Conservation (phyloP, 2,329 filamentous ascomycete species). For the Aspergillus sp. region DNA sequence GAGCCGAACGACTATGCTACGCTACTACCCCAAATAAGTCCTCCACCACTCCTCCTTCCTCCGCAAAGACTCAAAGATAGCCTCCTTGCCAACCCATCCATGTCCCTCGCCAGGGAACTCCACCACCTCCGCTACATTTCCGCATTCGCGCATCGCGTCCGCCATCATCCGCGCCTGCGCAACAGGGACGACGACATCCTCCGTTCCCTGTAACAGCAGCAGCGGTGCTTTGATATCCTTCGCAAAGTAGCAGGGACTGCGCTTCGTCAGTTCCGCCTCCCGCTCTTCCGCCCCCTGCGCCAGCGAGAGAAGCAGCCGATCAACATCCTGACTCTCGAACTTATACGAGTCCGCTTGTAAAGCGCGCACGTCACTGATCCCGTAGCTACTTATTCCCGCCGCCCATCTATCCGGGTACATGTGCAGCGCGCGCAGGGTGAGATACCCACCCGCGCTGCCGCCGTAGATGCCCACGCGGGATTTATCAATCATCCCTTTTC, state of each 20-base stretch:
- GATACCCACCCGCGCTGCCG: slow-evolving; percentile 49
- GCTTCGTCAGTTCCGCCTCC: slow-evolving; percentile 36
- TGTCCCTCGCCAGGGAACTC: slow-evolving; percentile 48
- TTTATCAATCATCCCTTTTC: slow-evolving; percentile 30
- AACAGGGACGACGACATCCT: slow-evolving; percentile 54
- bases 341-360: slow-evolving; percentile 48
- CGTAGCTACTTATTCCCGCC: slow-evolving; percentile 45
- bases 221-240: slow-evolving; percentile 46
- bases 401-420: slow-evolving; percentile 44
- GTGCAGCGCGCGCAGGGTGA: slow-evolving; percentile 45
- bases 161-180: slow-evolving; percentile 51
- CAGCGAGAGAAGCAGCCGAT: slow-evolving; percentile 37
- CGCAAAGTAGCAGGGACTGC: slow-evolving; percentile 46
- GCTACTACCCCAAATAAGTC: not conserved
- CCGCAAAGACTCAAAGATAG: slow-evolving; percentile 14
- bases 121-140: slow-evolving; percentile 42
- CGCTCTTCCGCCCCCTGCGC: slow-evolving; percentile 32
- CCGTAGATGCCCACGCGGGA: slow-evolving; percentile 45
- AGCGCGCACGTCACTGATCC: slow-evolving; percentile 46
- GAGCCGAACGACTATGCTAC: not conserved
- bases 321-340: slow-evolving; percentile 50
- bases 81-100: slow-evolving; percentile 27
- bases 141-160: slow-evolving; percentile 35
- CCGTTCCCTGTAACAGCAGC: slow-evolving; percentile 50
- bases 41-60: slow-evolving; percentile 4